Conservation (phyloP, 2,329 filamentous ascomycete genomes). For the Emmonsiellopsis sp. region DNA sequence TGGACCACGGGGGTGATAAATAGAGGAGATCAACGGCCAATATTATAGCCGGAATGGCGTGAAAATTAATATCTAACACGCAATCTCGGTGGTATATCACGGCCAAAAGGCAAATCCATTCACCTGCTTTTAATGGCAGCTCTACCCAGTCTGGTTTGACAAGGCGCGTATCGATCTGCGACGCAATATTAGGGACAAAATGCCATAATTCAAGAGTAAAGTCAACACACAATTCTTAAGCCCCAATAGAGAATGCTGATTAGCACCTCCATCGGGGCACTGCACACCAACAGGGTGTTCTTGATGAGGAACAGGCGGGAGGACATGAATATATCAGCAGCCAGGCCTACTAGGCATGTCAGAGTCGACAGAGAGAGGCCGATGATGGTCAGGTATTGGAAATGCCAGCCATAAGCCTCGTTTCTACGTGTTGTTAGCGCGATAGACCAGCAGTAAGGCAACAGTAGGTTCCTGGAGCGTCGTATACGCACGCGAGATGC, state of each 20-base stretch:
- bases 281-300: conserved; percentile 49
- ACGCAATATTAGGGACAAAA: neutral
- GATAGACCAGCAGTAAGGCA: neutral
- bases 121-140: conserved; percentile 30
- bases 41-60: conserved; percentile 45
- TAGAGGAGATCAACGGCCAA: conserved; percentile 48
- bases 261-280: conserved; percentile 51
- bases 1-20: conserved; percentile 53
- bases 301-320: conserved; percentile 46
- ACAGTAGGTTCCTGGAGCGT: neutral
- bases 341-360: conserved; percentile 45
- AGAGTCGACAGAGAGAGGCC: conserved; percentile 47
- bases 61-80: conserved; percentile 35
- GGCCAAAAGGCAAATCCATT: conserved; percentile 4
- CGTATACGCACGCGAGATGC: conserved; percentile 29
- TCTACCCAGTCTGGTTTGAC: conserved; percentile 40
- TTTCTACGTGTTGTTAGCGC: conserved; percentile 2
- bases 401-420: conserved; percentile 56
- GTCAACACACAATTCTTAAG: conserved; percentile 38
- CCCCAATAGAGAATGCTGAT: conserved; percentile 55
- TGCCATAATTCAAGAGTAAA: neutral
- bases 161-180: conserved; percentile 36
- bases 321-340: conserved; percentile 48
- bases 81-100: neutral
- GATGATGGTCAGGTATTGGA: conserved; percentile 57